Base-by-base conservation (phyloP, 1,284 basidiomycete genomes). In the Cystobasidiaceae sp. region DNA sequence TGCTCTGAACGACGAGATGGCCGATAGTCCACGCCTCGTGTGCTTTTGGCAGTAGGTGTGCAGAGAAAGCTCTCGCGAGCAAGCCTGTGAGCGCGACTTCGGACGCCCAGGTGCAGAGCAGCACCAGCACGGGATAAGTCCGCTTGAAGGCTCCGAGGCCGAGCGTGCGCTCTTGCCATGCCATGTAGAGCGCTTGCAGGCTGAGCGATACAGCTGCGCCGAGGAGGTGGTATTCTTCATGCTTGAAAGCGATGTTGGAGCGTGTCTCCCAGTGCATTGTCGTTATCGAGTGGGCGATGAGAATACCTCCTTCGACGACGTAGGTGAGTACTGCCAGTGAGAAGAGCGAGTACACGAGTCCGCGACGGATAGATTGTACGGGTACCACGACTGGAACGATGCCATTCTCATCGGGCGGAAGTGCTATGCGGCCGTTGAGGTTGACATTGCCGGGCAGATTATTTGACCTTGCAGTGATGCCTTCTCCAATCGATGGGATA, bases 331-430 rank as follows among this genome's bases (percentile, higher is more conserved):
- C 68, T 5, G 61, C 41, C 9, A 71, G n/a, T 0, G 59, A 65
- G 15, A 68, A 67, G n/a, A 71, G 33, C 3, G n/a, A 11, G 7
- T 72, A 52, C 13, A 73, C 67, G 11, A 70, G 43, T 2, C 39
- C 25, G 9, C 51, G 52, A 2, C 72, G 37, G 13, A 67, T 43
- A 17, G 41, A 37, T 21, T 30, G 45, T 1, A 58, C 30, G 44
- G 61, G 65, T 37, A 70, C 66, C 4, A 73, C 71, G 23, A 73
- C 71, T 3, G 71, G 70, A 32, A 60, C 55, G 7, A 72, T 69
- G 2, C 54, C 68, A 48, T 70, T 65, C 21, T 59, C 67, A 2
- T 59, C 67, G 3, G 61, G 61, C 4, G 61, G 61, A 15, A 56
- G 32, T 51, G 60, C 41, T 15, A 64, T 45, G 11, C 45, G 30